phyloP scores from a whole-genome alignment of 2,329 filamentous ascomycete genomes.

The Cucurbitaria berberidis region DNA sequence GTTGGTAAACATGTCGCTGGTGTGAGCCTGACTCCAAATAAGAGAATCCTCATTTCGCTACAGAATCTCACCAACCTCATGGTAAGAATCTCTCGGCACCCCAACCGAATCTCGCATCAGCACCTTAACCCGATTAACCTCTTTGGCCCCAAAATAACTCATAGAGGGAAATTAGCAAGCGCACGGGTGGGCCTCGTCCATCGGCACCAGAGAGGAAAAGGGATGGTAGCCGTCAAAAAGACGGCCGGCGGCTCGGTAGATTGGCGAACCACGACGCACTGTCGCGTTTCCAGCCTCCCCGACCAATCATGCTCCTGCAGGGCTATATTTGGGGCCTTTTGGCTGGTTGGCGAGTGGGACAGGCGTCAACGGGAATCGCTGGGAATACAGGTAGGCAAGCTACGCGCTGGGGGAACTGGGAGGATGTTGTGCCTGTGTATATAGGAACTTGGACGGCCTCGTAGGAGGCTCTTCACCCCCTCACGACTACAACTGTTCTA shows the following conservation, averaged over 20 bases:
- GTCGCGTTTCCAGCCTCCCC: background rate
- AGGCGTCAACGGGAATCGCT: slow-evolving; percentile 6
- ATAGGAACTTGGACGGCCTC: background rate
- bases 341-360: slow-evolving; percentile 7
- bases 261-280: slow-evolving; percentile 14
- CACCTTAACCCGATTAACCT: background rate
- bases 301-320: slow-evolving; percentile 13
- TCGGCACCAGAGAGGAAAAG: background rate
- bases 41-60: too few relatives aligned
- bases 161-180: background rate
- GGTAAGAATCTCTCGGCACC: background rate
- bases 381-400: background rate
- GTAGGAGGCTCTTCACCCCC: background rate
- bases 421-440: slow-evolving; percentile 1
- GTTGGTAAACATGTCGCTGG: background rate
- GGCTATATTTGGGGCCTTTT: slow-evolving; percentile 31
- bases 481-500: background rate
- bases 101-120: background rate
- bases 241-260: slow-evolving; percentile 19
- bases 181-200: background rate
- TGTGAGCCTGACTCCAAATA: too few relatives aligned
- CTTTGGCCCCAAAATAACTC: background rate
- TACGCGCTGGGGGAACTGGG: background rate
- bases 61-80: background rate
- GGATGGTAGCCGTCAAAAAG: background rate